A percentile compares a stretch with the other conserved stretches of the same genome.
Evolutionary conservation across 2,329 filamentous ascomycete genomes (phyloP).

Genomic region (Dactylellina leptospora): DNA sequence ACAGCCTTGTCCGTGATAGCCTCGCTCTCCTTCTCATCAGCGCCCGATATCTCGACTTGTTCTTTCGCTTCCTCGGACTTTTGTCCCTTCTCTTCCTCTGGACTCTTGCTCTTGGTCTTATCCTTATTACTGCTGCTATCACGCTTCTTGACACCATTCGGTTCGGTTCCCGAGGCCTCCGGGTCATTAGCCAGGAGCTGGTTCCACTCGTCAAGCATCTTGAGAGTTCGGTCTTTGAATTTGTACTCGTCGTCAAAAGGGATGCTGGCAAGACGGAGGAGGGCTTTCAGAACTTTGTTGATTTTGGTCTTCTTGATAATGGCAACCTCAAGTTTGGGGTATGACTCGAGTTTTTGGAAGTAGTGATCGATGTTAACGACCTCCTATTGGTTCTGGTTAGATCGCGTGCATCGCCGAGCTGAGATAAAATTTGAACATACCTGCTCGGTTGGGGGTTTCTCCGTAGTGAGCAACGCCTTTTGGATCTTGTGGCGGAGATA

Average conservation of each 20-base stretch:
- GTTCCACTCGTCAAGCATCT: conserved; percentile 88
- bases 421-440: conserved; percentile 54
- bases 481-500: conserved; percentile 95
- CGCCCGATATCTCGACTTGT: conserved; percentile 47
- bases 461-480: conserved; percentile 86
- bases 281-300: conserved; percentile 96
- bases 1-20: conserved; percentile 24
- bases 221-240: conserved; percentile 84
- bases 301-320: conserved; percentile 95
- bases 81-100: conserved; percentile 58
- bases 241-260: conserved; percentile 87
- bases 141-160: conserved; percentile 55
- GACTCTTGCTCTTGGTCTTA: conserved; percentile 44
- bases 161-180: conserved; percentile 58
- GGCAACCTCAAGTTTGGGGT: conserved; percentile 80
- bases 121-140: conserved; percentile 58
- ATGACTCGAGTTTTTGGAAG: conserved; percentile 77
- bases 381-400: conserved; percentile 36
- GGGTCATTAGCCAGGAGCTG: conserved; percentile 72
- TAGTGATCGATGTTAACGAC: conserved; percentile 62
- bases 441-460: conserved; percentile 83
- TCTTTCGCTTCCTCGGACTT: conserved; percentile 53
- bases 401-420: conserved; percentile 58
- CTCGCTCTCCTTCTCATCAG: conserved; percentile 44
- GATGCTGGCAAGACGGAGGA: conserved; percentile 85